Evolutionary conservation across 179 eudicot species (phyloP).

Genomic region (Drosera spatulata): DNA sequence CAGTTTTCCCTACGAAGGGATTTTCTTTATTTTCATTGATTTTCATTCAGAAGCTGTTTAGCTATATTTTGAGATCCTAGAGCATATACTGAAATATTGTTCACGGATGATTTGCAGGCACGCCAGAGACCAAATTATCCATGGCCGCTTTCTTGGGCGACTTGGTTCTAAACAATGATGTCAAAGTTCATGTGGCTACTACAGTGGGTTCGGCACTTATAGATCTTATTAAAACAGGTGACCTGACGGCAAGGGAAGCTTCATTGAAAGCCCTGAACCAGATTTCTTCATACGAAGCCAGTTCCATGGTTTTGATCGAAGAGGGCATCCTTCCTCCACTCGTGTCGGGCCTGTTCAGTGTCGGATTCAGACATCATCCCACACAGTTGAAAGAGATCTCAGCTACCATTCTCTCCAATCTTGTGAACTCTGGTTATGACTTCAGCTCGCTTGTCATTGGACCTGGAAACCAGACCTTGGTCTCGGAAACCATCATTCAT

Average conservation of each 20-base stretch:
- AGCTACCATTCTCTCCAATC: constrained; percentile 79
- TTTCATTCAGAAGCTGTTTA: too few species aligned
- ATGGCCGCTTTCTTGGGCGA: constrained; percentile 91
- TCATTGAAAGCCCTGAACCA: constrained; percentile 82
- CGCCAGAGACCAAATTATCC: constrained; percentile 65
- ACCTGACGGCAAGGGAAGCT: constrained; percentile 69
- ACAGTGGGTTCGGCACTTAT: constrained; percentile 75
- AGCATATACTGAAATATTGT: too few species aligned
- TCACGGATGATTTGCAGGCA: constrained; percentile 33
- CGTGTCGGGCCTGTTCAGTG: constrained; percentile 60
- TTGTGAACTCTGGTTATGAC: constrained; percentile 69
- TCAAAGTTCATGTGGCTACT: constrained; percentile 68
- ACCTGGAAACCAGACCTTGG: constrained; percentile 62
- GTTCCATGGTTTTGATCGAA: constrained; percentile 66
- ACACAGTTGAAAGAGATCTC: constrained; percentile 77
- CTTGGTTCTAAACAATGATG: constrained; percentile 65
- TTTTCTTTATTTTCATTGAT: background rate
- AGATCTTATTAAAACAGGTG: constrained; percentile 53
- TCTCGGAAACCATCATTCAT: constrained; percentile 67
- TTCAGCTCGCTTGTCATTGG: constrained; percentile 67
- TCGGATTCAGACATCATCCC: constrained; percentile 54
- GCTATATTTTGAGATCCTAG: too few species aligned
- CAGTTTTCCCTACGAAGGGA: background rate
- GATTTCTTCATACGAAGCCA: constrained; percentile 71
- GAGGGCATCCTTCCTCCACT: constrained; percentile 86